Evolutionary conservation across 2,329 filamentous ascomycete species (phyloP), one percentile per base, ranked within the genome.

Genomic region (Neospermospora avenae): DNA sequence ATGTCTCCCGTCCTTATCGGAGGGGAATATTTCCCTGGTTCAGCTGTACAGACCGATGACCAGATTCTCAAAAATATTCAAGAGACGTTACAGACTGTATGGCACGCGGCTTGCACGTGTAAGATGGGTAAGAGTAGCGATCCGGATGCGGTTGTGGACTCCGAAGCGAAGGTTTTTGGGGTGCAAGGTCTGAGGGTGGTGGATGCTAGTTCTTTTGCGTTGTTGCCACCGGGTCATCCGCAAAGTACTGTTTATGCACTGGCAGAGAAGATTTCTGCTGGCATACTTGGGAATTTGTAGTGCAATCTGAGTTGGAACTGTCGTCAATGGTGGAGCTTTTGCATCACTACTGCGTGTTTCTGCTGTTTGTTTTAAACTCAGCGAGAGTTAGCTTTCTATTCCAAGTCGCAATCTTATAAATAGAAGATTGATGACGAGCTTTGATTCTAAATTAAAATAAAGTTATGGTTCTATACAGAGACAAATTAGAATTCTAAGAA

Each of bases 61-160:
- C 46, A 70, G 48, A 67, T 70, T 31, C 41, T 63, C 22, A 55
- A 56, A 8, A 57, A 60, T 58, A 20, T 62, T 68, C 13, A 68
- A 69, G 18, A 57, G 62, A 35, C 73, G 75, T 14, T 75, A 25
- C 55, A 57, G 6, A 58, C 58, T 13, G 57, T 67, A 34, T 85
- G 77, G 79, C 83, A 81, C 68, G 84, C 78, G 76, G 80, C 75
- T 0, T 81, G 82, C 0, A 87, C 83, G 0, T 76, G 76, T 7
- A 79, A 79, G 69, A 87, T 87, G 84, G 84, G 83, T 0, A 76
- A 71, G 58, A 6, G 58, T 0, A 75, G 68, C 1, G 77, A 80
- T n/a, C 24, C 55, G 3, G 74, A 77, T 14, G 63, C 65, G 24
- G 68, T 70, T 3, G 58, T 70, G 22, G 68, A 70, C 52, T 31